Conservation (phyloP, 176 grass and related monocot species). For the Bromus sterilis region DNA sequence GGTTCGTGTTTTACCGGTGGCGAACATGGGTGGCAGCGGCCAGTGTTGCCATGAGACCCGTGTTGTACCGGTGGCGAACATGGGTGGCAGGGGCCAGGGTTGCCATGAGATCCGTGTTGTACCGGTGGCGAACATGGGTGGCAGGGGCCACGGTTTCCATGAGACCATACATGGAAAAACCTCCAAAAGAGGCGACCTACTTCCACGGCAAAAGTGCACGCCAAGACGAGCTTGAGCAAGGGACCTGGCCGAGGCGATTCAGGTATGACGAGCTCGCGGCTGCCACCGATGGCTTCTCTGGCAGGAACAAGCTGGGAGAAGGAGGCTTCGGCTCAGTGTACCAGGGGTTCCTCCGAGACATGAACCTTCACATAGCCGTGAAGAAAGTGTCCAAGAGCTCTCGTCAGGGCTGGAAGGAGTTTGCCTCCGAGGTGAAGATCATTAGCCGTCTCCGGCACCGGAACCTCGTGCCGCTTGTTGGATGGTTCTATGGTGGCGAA, state of each 20-base stretch:
- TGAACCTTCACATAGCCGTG: background rate
- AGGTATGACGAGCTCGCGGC: background rate
- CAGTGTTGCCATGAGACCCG: no score
- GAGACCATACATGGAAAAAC: background rate
- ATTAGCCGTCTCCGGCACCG: constrained; percentile 45
- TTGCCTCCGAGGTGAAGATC: constrained; percentile 41
- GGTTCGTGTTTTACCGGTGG: background rate
- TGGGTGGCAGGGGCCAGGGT: background rate
- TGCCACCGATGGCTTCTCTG: background rate
- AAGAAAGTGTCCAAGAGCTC: constrained; percentile 13
- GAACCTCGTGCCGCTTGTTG: constrained; percentile 43
- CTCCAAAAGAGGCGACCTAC: no score
- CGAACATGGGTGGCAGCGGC: background rate
- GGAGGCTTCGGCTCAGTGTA: constrained; percentile 21
- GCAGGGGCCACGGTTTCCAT: background rate
- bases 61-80: background rate
- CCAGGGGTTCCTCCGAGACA: background rate
- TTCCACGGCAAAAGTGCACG: background rate
- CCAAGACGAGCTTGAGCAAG: background rate
- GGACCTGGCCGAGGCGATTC: background rate
- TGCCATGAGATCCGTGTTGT: background rate
- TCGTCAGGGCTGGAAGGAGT: constrained; percentile 50
- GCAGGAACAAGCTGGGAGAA: background rate
- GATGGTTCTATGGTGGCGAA: constrained; percentile 32
- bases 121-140: background rate